Base-by-base conservation (phyloP, 345 rosid genomes). In the Psidium guajava region DNA sequence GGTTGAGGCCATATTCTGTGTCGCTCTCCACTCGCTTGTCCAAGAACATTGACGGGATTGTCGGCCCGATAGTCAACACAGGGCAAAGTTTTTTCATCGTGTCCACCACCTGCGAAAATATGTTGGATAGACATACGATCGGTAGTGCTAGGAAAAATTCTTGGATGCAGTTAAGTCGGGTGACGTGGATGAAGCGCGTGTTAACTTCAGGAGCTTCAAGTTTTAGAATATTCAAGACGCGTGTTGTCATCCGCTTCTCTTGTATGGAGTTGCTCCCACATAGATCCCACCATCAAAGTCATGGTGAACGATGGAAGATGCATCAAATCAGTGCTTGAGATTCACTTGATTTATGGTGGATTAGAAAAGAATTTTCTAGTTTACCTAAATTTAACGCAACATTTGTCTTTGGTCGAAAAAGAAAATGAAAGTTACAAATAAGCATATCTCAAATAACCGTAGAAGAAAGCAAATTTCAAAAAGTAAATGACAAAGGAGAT, bases 41-140 rank as follows among this genome's bases (percentile, higher is more conserved):
- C 47, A 94, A 82, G 88, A 90, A 93, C 54, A 87, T 56, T 7
- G 98, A 95, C 47, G 93, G 95, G 85, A 95, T 85, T 28, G 95
- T 94, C 20, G 97, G 96, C 5, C 97, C 97, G 9, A 92, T 88
- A n/a, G 94, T 89, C 56, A 91, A 56, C 53, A 88, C n/a, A n/a
- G 89, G 90, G 69, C 89, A 88, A 53, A 86, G 83, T 84, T 91
- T 89, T 0, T 92, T 88, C 93, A 92, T 90, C 61, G 89, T 44
- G 8, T 90, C 91, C 64, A 86, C 91, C 82, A 85, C 94, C 94
- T 93, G 85, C 58, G 32, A 18, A 14, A 20, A 18, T 4, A 15
- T 21, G 32, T 32, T 69, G 24, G 77, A 9, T 9, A 69, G 12
- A 36, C 11, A 12, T 4, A 18, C 4, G 80, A 69, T 5, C 25